Conservation (phyloP, 2,329 filamentous ascomycete species). For the Metarhizium sp. region DNA sequence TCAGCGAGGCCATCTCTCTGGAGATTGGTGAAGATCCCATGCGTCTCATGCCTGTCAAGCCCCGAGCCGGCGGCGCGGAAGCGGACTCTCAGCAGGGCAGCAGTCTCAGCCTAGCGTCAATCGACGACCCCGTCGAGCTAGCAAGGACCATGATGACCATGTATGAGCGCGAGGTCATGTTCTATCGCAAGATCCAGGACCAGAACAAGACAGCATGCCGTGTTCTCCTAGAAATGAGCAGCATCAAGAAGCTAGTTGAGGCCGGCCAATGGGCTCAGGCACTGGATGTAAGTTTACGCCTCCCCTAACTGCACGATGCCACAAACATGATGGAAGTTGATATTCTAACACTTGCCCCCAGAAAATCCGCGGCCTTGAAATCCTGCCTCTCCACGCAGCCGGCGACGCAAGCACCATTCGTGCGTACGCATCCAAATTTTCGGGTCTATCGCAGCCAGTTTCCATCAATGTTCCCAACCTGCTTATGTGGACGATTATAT, state of each 20-base stretch:
- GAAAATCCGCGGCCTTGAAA: slow-evolving; percentile 65
- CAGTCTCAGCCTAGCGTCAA: slow-evolving; percentile 51
- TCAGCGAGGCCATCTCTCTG: slow-evolving; percentile 81
- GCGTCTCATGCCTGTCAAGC: slow-evolving; percentile 71
- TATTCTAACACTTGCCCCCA: slow-evolving; percentile 23
- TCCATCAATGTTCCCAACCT: slow-evolving; percentile 84
- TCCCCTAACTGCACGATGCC: not conserved
- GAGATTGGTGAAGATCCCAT: slow-evolving; percentile 77
- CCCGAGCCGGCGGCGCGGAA: slow-evolving; percentile 33
- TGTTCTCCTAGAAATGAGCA: slow-evolving; percentile 50
- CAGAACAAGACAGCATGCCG: slow-evolving; percentile 47
- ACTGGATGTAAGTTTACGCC: slow-evolving; percentile 42
- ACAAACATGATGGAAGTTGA: not conserved
- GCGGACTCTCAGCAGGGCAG: slow-evolving; percentile 26
- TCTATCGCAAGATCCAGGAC: slow-evolving; percentile 47
- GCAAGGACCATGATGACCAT: slow-evolving; percentile 53
- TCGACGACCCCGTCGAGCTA: slow-evolving; percentile 52
- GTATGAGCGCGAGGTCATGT: slow-evolving; percentile 53
- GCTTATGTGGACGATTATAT: slow-evolving; percentile 86
- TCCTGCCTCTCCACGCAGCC: slow-evolving; percentile 67
- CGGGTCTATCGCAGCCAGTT: slow-evolving; percentile 67
- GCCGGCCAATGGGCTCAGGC: slow-evolving; percentile 45
- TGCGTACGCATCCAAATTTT: slow-evolving; percentile 70
- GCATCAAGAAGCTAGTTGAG: slow-evolving; percentile 49
- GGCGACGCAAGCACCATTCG: slow-evolving; percentile 76